A percentile compares a stretch with the other conserved stretches of the same genome.
phyloP scores from a whole-genome alignment of 116 monocot species.

The Trichopus zeylanicus region DNA sequence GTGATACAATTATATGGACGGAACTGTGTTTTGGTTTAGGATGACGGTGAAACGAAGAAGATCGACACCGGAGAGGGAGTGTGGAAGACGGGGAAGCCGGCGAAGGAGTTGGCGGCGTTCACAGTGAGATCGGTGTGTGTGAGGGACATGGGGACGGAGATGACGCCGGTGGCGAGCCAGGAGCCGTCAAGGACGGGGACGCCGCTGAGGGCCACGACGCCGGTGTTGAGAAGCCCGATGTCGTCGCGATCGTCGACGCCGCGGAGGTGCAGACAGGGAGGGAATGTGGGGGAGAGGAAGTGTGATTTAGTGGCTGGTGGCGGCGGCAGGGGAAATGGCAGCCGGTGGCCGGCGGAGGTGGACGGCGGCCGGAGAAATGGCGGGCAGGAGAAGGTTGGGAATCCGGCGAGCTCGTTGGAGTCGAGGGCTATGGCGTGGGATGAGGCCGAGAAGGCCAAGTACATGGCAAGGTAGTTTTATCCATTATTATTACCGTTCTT shows the following conservation, averaged over 20 bases:
- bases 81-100: slow-evolving; percentile 29
- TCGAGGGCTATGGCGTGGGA: slow-evolving; percentile 77
- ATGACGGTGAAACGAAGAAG: slow-evolving; percentile 80
- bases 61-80: slow-evolving; percentile 41
- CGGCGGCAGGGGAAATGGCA: slow-evolving; percentile 3
- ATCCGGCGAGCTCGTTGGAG: slow-evolving; percentile 39
- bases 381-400: slow-evolving; percentile 3
- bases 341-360: slow-evolving; percentile 9
- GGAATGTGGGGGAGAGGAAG: slow-evolving; percentile 18
- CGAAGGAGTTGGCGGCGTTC: slow-evolving; percentile 20
- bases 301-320: background rate
- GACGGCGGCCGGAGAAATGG: slow-evolving; percentile 12
- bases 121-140: slow-evolving; percentile 47
- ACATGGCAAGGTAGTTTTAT: slow-evolving; percentile 76
- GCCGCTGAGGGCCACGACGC: slow-evolving; percentile 58
- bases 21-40: too few relatives aligned
- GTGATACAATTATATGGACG: too few relatives aligned
- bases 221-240: slow-evolving; percentile 53
- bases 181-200: slow-evolving; percentile 77
- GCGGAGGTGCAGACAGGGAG: slow-evolving; percentile 23
- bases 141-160: slow-evolving; percentile 90
- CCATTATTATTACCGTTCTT: too few relatives aligned
- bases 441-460: slow-evolving; percentile 88
- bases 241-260: slow-evolving; percentile 68
- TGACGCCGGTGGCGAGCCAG: slow-evolving; percentile 89